Evolutionary conservation across 306 rosid genomes (phyloP), one percentile per base, ranked within the genome.

Genomic region (Vigna nakashimae): DNA sequence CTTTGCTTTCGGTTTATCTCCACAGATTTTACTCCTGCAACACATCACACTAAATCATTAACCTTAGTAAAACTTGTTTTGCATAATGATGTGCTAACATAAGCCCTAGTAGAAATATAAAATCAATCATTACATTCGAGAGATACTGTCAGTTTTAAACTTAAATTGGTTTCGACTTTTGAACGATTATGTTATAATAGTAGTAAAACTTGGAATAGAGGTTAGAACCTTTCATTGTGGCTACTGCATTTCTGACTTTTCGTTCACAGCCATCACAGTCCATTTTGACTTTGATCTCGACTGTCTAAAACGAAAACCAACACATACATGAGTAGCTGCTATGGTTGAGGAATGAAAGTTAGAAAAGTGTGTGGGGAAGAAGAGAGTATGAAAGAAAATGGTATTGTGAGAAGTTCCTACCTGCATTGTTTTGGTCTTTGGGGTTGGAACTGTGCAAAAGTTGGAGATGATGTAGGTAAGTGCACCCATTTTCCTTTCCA

Each of bases 261-360:
- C 98, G 76, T 90, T 93, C 98, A 62, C 98, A 93, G 32, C 98
- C 98, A 86, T 91, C 96, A n/a, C 97, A 91, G 77, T 91, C 97
- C 92, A 91, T 91, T 85, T 91, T 91, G 36, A 91, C 92, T 85
- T 91, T 91, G 85, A 91, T 90, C 79, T 91, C 94, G 40, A 90
- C 97, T 67, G 90, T 91, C 97, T 91, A 87, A 58, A 51, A 17
- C 4, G 15, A 74, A 76, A 65, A 26, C 38, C 24, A 63, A 83
- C 4, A 65, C 13, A 42, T 42, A 42, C 18, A 11, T 56, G 16
- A 55, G 7, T 64, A 74, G 36, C 15, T 14, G 5, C 9, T 45
- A 11, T 0, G 66, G 46, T 56, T 38, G 50, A 52, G 60, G n/a
- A 50, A 53, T 18, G 58, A 75, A 64, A 63, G 6, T 13, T 17